Conservation (phyloP, 1,284 basidiomycete species). For the Tausonia pullulans region DNA sequence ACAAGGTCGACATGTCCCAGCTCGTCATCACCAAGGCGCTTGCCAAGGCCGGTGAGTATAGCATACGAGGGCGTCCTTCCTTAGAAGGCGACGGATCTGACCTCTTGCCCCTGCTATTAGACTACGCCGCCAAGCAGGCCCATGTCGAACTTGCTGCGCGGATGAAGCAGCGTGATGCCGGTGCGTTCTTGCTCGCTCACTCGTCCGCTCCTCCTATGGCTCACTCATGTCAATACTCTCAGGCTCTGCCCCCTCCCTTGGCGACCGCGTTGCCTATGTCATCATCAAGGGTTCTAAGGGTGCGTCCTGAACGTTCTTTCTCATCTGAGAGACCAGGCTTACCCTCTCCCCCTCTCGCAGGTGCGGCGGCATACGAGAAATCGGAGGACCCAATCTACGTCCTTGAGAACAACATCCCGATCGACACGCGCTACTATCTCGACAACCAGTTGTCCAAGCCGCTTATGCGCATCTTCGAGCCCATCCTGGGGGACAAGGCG, state of each 20-base stretch:
- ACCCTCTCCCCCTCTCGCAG: conserved; percentile 35
- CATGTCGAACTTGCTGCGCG: conserved; percentile 87
- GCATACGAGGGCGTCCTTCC: neutral
- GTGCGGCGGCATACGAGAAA: conserved; percentile 94
- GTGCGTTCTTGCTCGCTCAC: conserved; percentile 31
- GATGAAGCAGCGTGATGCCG: conserved; percentile 89
- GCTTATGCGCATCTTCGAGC: conserved; percentile 90
- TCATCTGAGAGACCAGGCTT: too few relatives aligned
- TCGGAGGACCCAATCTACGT: conserved; percentile 94
- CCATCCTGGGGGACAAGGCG: conserved; percentile 86
- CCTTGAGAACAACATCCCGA: conserved; percentile 88
- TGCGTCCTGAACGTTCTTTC: conserved; percentile 25
- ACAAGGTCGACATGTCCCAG: conserved; percentile 94
- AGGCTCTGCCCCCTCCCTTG: conserved; percentile 82
- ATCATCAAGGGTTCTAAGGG: conserved; percentile 92
- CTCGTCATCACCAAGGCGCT: conserved; percentile 94
- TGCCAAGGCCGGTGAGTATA: conserved; percentile 59
- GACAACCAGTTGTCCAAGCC: conserved; percentile 95
- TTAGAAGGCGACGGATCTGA: neutral
- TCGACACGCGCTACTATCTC: conserved; percentile 92
- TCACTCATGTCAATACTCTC: neutral
- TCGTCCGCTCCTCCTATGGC: neutral
- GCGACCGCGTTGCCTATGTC: conserved; percentile 94
- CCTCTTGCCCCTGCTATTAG: conserved; percentile 31
- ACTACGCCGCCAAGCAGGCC: conserved; percentile 83